Conservation (phyloP, 164 flowering plant genomes). For the grape (Vitis vinifera) region ASM3070453v1 NC_081818.1:28680001-28680500, state of each 20-base stretch:
- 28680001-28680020: neutral
- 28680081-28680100: neutral
- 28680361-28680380: neutral
- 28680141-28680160: neutral
- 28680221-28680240: constrained; percentile 5
- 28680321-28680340: neutral
- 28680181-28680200: constrained; percentile 7
- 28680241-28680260: neutral
- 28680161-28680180: constrained; percentile 1
- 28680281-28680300: neutral
- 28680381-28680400: neutral
- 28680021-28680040: neutral
- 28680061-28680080: neutral
- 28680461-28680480: constrained; percentile 37
- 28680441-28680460: neutral
- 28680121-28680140: neutral
- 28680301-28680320: neutral
- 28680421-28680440: neutral
- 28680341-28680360: neutral
- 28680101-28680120: neutral
- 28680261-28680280: constrained; percentile 22
- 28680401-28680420: neutral
- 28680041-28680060: neutral
- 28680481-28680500: constrained; percentile 56
- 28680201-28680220: neutral